A percentile compares a stretch with the other conserved stretches of the same genome.
phyloP scores from a whole-genome alignment of 805 yeast genomes.

The Pichia heedii region DNA sequence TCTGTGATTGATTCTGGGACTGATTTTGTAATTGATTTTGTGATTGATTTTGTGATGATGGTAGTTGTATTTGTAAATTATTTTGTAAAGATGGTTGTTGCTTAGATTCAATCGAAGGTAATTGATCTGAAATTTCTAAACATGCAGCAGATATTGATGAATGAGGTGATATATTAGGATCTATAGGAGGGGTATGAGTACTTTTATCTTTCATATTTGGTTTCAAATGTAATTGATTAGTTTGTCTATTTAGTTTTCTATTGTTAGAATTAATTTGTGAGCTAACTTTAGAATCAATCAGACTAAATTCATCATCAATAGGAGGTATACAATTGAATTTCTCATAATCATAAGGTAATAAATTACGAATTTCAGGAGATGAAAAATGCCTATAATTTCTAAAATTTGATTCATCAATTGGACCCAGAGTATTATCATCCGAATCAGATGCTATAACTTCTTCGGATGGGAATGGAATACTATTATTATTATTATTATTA shows the following conservation, averaged over 20 bases:
- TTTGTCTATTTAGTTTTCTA: not conserved
- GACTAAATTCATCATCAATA: slow-evolving; percentile 5
- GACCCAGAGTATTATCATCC: not conserved
- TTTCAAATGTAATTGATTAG: not conserved
- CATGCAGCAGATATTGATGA: not conserved
- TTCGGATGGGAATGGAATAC: not conserved
- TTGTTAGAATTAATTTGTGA: slow-evolving; percentile 1
- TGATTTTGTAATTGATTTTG: slow-evolving; percentile 1
- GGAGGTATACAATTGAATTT: not conserved
- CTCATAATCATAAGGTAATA: not conserved
- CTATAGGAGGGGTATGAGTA: slow-evolving; percentile 4
- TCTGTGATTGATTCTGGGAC: not conserved
- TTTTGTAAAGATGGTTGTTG: too few relatives aligned
- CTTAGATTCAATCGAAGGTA: too few relatives aligned
- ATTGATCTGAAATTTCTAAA: too few relatives aligned
- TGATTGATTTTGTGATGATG: not conserved
- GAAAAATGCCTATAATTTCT: not conserved
- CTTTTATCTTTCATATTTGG: not conserved
- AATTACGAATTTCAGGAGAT: not conserved
- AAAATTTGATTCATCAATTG: not conserved
- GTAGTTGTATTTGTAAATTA: too few relatives aligned
- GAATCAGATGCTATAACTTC: not conserved
- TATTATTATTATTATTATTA: not conserved
- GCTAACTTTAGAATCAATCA: slow-evolving; percentile 3
- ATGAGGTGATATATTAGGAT: not conserved